Evolutionary conservation across 805 yeast species (phyloP).

Genomic region (Hanseniaspora clermontiae): DNA sequence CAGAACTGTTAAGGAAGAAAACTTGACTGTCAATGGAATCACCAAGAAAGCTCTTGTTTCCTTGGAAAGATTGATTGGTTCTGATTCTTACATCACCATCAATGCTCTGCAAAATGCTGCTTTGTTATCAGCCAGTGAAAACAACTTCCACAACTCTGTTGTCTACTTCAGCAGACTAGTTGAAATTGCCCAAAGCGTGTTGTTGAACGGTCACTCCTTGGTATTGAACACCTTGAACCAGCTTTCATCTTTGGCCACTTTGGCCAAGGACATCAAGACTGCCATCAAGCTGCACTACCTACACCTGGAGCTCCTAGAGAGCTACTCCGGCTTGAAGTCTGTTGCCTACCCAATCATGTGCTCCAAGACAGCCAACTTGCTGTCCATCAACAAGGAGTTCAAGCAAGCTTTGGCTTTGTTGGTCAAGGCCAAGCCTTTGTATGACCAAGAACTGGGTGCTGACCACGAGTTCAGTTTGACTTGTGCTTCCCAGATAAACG

Average conservation of each 20-base stretch:
- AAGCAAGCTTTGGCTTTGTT: constrained; percentile 46
- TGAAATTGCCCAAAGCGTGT: constrained; percentile 44
- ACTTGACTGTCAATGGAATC: constrained; percentile 43
- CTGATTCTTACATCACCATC: constrained; percentile 66
- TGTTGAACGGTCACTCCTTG: constrained; percentile 52
- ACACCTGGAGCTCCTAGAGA: constrained; percentile 42
- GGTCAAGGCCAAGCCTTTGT: constrained; percentile 43
- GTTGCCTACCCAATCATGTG: constrained; percentile 52
- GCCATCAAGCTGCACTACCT: constrained; percentile 26
- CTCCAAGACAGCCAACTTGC: constrained; percentile 56
- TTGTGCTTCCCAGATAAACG: constrained; percentile 49
- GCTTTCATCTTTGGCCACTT: constrained; percentile 43
- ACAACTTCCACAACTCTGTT: constrained; percentile 48
- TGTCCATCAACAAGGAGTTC: constrained; percentile 40
- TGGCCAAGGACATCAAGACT: constrained; percentile 36
- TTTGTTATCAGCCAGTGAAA: constrained; percentile 49
- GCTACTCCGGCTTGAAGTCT: constrained; percentile 44
- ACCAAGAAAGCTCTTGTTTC: constrained; percentile 59
- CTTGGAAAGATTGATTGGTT: constrained; percentile 68
- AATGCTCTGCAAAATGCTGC: constrained; percentile 66
- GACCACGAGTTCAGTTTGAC: constrained; percentile 58
- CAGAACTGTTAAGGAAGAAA: constrained; percentile 24
- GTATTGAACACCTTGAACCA: constrained; percentile 41
- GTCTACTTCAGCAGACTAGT: constrained; percentile 50
- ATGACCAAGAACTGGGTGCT: constrained; percentile 49